Evolutionary conservation across 352 stramenopile species (phyloP).

Genomic region (Globisporangium barbulae): DNA sequence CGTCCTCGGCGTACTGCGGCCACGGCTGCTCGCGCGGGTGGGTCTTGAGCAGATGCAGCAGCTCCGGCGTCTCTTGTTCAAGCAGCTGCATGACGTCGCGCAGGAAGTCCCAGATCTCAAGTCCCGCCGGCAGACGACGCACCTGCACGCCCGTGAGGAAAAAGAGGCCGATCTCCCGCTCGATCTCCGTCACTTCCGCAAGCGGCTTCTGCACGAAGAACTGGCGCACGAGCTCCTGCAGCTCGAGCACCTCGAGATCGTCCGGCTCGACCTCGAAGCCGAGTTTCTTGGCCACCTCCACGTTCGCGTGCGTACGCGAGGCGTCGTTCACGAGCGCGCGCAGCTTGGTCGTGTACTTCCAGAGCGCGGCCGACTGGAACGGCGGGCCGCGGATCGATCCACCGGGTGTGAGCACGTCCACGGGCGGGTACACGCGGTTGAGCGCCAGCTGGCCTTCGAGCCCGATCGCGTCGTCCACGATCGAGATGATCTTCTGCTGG

Average conservation of each 20-base stretch:
- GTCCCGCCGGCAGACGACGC: constrained; percentile 32
- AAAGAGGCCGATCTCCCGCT: constrained; percentile 55
- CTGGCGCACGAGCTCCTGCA: constrained; percentile 63
- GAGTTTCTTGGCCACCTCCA: constrained; percentile 52
- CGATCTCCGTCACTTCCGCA: constrained; percentile 20
- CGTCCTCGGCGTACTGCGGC: constrained; percentile 48
- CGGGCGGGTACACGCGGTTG: constrained; percentile 63
- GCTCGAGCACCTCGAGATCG: constrained; percentile 65
- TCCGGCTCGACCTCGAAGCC: constrained; percentile 78
- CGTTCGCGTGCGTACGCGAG: constrained; percentile 52
- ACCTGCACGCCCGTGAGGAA: constrained; percentile 55
- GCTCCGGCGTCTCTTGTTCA: constrained; percentile 36
- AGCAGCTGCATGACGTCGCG: constrained; percentile 29
- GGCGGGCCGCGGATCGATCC: constrained; percentile 63
- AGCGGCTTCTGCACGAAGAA: constrained; percentile 66
- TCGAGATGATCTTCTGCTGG: constrained; percentile 57
- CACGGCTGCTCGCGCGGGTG: constrained; percentile 48
- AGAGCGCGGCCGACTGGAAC: constrained; percentile 75
- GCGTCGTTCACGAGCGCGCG: constrained; percentile 63
- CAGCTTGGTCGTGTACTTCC: constrained; percentile 57
- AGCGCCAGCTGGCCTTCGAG: constrained; percentile 46
- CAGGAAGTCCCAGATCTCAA: constrained; percentile 55
- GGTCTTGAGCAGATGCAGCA: constrained; percentile 47
- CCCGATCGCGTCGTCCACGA: constrained; percentile 68
- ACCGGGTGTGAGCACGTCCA: constrained; percentile 62